Conservation (phyloP, 1,284 basidiomycete species). For the Bothia castanella region DNA sequence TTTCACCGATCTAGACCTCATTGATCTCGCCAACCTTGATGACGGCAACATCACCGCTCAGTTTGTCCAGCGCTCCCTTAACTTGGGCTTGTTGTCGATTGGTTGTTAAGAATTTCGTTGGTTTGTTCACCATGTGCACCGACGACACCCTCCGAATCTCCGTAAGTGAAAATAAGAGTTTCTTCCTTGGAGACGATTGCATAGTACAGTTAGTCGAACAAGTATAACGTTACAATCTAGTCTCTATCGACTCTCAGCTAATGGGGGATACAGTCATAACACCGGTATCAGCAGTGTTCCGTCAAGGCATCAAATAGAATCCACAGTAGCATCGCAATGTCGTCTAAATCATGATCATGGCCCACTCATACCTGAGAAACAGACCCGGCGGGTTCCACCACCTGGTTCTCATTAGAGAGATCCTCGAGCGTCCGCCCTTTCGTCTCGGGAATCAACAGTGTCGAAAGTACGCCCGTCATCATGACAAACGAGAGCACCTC, state of each 20-base stretch:
- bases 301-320: too few species aligned
- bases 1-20: slow-evolving; percentile 98
- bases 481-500: slow-evolving; percentile 11
- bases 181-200: too few species aligned
- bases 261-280: too few species aligned
- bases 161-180: too few species aligned
- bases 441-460: slow-evolving; percentile 12
- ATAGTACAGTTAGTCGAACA: too few species aligned
- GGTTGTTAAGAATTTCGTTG: slow-evolving; percentile 77
- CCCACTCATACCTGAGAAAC: neutral
- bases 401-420: slow-evolving; percentile 9
- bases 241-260: too few species aligned
- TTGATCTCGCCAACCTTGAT: slow-evolving; percentile 95
- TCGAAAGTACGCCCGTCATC: slow-evolving; percentile 11
- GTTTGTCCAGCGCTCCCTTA: slow-evolving; percentile 97
- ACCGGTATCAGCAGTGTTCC: too few species aligned
- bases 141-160: slow-evolving; percentile 83
- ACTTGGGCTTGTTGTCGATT: slow-evolving; percentile 86
- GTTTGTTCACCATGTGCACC: slow-evolving; percentile 94
- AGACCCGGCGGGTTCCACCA: neutral
- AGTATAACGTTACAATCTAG: too few species aligned
- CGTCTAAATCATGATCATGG: too few species aligned
- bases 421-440: slow-evolving; percentile 6
- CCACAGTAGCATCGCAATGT: too few species aligned
- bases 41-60: slow-evolving; percentile 94